Conservation (phyloP, 768 basidiomycete species). For the Trametes meyenii region DNA sequence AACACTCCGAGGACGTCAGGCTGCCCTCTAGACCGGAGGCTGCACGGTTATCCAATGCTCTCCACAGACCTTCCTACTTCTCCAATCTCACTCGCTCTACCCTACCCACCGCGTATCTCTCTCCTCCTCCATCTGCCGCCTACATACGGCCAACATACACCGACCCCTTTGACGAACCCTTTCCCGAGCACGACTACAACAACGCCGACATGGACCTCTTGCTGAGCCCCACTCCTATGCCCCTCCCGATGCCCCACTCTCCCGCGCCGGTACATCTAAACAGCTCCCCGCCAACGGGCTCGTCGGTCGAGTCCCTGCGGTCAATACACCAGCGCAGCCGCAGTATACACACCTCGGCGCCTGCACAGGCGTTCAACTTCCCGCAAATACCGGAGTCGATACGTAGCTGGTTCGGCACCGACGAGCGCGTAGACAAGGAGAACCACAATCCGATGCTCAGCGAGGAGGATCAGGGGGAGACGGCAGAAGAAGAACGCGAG, state of each 20-base stretch:
- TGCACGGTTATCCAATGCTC: slow-evolving; percentile 28
- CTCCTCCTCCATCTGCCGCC: slow-evolving; percentile 38
- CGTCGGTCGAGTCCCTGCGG: slow-evolving; percentile 30
- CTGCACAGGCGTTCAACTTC: slow-evolving; percentile 25
- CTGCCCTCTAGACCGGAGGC: slow-evolving; percentile 32
- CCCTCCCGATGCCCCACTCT: slow-evolving; percentile 37
- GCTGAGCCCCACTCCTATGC: slow-evolving; percentile 32
- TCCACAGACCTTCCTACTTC: slow-evolving; percentile 33
- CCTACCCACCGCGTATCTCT: slow-evolving; percentile 63
- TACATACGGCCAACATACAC: slow-evolving; percentile 21
- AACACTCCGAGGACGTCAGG: slow-evolving; percentile 17
- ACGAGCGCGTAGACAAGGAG: slow-evolving; percentile 26
- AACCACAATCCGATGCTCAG: slow-evolving; percentile 26
- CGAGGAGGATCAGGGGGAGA: slow-evolving; percentile 29
- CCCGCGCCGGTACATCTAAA: slow-evolving; percentile 30
- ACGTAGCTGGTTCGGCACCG: slow-evolving; percentile 29
- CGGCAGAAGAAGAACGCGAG: slow-evolving; percentile 25
- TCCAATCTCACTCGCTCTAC: slow-evolving; percentile 58
- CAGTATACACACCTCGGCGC: slow-evolving; percentile 31
- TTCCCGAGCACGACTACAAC: slow-evolving; percentile 22
- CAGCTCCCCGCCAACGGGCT: slow-evolving; percentile 25
- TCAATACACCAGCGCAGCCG: slow-evolving; percentile 31
- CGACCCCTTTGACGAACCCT: slow-evolving; percentile 30
- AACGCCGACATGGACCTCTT: slow-evolving; percentile 29
- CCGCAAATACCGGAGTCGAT: slow-evolving; percentile 25